These are phyloP conservation scores for Puccinia triticina DNA, from an alignment of 1,284 basidiomycete species.

Conservation along the genomic window DNA sequence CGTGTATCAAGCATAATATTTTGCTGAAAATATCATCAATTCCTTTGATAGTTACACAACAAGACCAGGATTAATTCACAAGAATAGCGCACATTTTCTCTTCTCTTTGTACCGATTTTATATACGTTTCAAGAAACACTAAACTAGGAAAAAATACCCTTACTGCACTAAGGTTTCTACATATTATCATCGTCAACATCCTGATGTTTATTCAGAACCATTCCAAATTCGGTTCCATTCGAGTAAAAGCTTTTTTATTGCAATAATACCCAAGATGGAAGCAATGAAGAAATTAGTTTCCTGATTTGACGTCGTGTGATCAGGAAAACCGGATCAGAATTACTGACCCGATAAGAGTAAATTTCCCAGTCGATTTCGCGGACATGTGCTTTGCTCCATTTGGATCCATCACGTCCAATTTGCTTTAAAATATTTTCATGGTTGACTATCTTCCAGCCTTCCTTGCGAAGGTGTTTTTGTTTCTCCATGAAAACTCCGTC, in stretches of 20 bases:
- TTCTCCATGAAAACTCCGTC: background rate
- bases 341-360: conserved; percentile 41
- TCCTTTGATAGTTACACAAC: no score
- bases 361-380: conserved; percentile 45
- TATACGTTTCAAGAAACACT: background rate
- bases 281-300: background rate
- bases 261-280: background rate
- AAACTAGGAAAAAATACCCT: background rate
- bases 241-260: conserved; percentile 18
- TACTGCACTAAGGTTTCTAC: background rate
- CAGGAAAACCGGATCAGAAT: background rate
- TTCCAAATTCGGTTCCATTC: conserved; percentile 50
- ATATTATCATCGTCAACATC: no score
- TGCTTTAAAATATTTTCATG: conserved; percentile 5
- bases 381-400: conserved; percentile 17
- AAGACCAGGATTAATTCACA: no score
- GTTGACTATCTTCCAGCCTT: conserved; percentile 5
- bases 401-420: background rate
- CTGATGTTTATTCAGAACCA: background rate
- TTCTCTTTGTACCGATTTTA: no score
- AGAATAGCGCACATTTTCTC: background rate
- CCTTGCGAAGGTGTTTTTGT: background rate
- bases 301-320: background rate
- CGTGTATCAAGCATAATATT: no score
- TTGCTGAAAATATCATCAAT: no score